phyloP scores from a whole-genome alignment of 208 protist genomes.

The Leishmania mexicana region DNA sequence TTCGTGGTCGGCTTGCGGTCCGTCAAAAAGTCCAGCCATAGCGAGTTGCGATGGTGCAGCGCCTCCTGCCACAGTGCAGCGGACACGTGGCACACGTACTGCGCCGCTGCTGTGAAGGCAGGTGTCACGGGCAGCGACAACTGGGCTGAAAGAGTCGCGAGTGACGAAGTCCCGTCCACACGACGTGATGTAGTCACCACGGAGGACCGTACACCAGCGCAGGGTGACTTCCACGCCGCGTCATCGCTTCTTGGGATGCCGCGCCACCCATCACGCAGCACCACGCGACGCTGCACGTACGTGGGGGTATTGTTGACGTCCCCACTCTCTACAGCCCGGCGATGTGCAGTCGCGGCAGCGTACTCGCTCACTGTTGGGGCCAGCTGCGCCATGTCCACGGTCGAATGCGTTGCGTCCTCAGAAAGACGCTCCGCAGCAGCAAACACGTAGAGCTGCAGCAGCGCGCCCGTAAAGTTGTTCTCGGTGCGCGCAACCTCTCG shows the following conservation, averaged over 20 bases:
- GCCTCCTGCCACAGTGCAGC: too few species aligned
- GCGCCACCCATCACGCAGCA: not conserved
- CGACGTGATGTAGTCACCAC: not conserved
- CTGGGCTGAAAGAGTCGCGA: not conserved
- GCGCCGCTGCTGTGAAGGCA: slow-evolving; percentile 1
- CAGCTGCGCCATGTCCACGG: slow-evolving; percentile 10
- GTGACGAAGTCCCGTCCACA: not conserved
- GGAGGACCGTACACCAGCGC: not conserved
- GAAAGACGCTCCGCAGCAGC: slow-evolving; percentile 12
- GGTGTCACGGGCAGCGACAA: slow-evolving; percentile 4
- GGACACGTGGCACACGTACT: not conserved
- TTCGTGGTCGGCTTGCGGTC: slow-evolving; percentile 25
- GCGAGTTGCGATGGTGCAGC: slow-evolving; percentile 13
- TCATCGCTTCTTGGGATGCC: too few species aligned
- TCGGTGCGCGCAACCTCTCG: slow-evolving; percentile 25
- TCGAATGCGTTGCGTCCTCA: not conserved
- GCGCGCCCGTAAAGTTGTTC: slow-evolving; percentile 27
- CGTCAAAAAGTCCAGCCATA: slow-evolving; percentile 29
- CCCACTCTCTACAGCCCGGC: not conserved
- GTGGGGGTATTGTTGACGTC: not conserved
- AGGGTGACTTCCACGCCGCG: slow-evolving; percentile 2
- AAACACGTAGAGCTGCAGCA: slow-evolving; percentile 20
- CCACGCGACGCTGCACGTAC: not conserved
- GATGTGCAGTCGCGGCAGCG: not conserved
- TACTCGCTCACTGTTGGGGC: not conserved